Evolutionary conservation across 1,284 basidiomycete species (phyloP).

Genomic region (Meira miltonrushii): DNA sequence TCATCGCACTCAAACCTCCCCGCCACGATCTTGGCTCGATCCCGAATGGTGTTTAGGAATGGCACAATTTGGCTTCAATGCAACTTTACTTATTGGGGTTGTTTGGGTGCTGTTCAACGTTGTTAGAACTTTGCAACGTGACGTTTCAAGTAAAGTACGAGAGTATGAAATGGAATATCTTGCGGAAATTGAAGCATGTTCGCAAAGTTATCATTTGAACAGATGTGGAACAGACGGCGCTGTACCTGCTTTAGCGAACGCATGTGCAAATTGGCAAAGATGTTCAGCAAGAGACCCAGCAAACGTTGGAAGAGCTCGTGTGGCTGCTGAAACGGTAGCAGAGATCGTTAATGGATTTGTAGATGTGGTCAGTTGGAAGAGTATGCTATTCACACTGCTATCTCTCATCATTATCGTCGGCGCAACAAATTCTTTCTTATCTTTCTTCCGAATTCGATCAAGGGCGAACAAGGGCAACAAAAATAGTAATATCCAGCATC

Average conservation of each 20-base stretch:
- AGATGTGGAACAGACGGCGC: conserved; percentile 41
- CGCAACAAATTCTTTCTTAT: conserved; percentile 46
- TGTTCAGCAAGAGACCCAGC: conserved; percentile 93
- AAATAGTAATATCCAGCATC: not conserved
- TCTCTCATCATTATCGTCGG: conserved; percentile 43
- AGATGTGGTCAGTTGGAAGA: conserved; percentile 94
- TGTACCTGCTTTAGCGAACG: conserved; percentile 38
- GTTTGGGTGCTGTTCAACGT: conserved; percentile 79
- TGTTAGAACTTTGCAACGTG: conserved; percentile 79
- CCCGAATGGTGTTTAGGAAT: conserved; percentile 12
- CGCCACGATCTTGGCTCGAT: conserved; percentile 3
- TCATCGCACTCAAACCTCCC: not conserved
- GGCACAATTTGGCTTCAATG: conserved; percentile 88
- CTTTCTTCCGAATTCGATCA: conserved; percentile 43
- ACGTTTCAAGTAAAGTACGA: conserved; percentile 80
- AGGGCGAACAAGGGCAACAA: not conserved
- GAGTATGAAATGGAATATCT: conserved; percentile 69
- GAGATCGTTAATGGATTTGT: conserved; percentile 95
- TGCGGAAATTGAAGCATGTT: conserved; percentile 39
- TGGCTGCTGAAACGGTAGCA: conserved; percentile 89
- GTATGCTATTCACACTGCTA: conserved; percentile 58
- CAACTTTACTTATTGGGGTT: conserved; percentile 75
- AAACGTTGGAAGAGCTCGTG: conserved; percentile 77
- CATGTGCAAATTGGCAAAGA: conserved; percentile 67
- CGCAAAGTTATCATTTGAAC: conserved; percentile 31